These are phyloP conservation scores for Metroxylon sagu DNA, from an alignment of 176 grass and related monocot species.

Conservation along the genomic window DNA sequence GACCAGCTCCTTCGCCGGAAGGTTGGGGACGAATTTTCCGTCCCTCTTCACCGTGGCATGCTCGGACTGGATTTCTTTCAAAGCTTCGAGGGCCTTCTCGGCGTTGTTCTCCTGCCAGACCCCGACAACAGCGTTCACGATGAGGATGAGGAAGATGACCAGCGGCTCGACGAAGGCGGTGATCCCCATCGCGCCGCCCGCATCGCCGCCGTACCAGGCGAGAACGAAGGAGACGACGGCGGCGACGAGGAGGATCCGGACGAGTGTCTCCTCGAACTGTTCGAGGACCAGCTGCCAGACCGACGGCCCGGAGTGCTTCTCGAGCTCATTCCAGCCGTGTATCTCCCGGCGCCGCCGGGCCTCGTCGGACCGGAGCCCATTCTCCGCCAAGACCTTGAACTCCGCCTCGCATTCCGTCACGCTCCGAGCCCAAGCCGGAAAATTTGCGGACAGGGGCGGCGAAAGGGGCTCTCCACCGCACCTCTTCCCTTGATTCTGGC, in stretches of 20 bases:
- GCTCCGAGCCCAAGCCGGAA: slow-evolving; percentile 19
- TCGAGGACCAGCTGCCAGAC: slow-evolving; percentile 12
- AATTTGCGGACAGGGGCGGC: background rate
- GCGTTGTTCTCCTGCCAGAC: slow-evolving; percentile 35
- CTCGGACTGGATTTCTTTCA: slow-evolving; percentile 34
- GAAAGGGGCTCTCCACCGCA: background rate
- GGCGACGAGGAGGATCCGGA: slow-evolving; percentile 29
- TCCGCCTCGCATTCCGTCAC: slow-evolving; percentile 16
- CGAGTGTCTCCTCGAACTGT: slow-evolving; percentile 28
- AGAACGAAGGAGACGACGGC: slow-evolving; percentile 27
- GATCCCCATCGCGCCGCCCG: background rate
- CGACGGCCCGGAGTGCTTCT: slow-evolving; percentile 16
- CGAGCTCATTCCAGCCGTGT: slow-evolving; percentile 23
- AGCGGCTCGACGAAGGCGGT: slow-evolving; percentile 27
- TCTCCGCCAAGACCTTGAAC: slow-evolving; percentile 6
- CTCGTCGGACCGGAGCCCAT: slow-evolving; percentile 15
- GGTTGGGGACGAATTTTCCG: slow-evolving; percentile 8
- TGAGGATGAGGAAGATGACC: slow-evolving; percentile 30
- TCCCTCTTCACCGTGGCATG: slow-evolving; percentile 15
- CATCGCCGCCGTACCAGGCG: slow-evolving; percentile 8
- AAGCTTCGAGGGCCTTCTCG: slow-evolving; percentile 30
- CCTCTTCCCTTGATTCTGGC: background rate
- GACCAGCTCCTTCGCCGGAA: slow-evolving; percentile 23
- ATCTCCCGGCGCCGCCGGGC: background rate
- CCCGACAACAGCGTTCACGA: slow-evolving; percentile 25